Conservation (phyloP, 257 asterid genomes). For the Pogostemon cablin region DNA sequence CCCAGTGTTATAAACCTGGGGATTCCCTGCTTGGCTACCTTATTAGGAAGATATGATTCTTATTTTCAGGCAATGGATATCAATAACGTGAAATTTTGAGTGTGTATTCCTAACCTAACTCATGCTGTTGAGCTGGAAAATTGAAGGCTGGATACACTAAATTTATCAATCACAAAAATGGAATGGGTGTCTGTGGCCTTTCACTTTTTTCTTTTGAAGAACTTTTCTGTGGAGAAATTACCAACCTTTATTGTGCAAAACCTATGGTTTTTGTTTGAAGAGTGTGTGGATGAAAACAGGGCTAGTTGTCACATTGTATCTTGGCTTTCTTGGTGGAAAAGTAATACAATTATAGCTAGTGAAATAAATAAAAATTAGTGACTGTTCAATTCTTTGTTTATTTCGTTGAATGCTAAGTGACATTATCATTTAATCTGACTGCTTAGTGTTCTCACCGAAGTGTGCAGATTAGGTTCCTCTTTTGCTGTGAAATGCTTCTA, state of each 20-base stretch:
- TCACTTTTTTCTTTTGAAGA: not conserved
- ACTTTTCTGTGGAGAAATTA: not conserved
- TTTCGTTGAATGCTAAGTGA: not conserved
- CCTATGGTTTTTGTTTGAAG: not conserved
- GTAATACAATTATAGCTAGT: not conserved
- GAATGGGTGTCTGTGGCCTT: conserved; percentile 10
- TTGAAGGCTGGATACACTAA: not conserved
- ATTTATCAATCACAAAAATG: not conserved
- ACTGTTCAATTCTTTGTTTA: not conserved
- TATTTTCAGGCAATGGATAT: conserved; percentile 2
- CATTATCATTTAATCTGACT: conserved; percentile 4
- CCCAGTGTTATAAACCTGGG: not conserved
- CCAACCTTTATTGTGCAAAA: not conserved
- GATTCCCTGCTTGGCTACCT: not conserved
- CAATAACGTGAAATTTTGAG: not conserved
- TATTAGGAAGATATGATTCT: not conserved
- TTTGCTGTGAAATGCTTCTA: conserved; percentile 8
- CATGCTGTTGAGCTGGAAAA: conserved; percentile 10
- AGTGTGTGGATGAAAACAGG: not conserved
- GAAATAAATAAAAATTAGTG: not conserved
- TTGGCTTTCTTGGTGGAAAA: not conserved
- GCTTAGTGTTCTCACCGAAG: not conserved
- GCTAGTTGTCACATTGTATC: not conserved
- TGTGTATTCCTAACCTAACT: not conserved
- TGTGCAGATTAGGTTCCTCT: conserved; percentile 1